Percentiles rank a stretch among this genome's conserved stretches.
These are phyloP conservation scores for Senecio squalidus DNA, from an alignment of 140 eudicot genomes.

Conservation along the genomic window DNA sequence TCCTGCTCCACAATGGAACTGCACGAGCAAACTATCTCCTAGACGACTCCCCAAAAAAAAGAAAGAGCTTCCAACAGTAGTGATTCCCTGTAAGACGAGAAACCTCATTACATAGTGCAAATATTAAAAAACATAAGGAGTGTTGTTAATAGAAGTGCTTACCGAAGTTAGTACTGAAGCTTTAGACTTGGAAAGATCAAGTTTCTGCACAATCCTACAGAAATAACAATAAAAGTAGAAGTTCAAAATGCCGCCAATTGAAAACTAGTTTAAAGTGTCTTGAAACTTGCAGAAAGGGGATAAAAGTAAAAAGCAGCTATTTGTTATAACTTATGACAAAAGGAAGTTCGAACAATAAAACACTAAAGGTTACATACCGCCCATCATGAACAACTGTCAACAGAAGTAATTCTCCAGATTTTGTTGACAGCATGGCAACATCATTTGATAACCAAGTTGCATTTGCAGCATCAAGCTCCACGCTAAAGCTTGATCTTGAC, in stretches of 20 bases:
- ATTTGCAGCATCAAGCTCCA: slow-evolving; percentile 97
- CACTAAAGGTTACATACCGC: slow-evolving; percentile 46
- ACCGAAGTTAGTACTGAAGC: slow-evolving; percentile 98
- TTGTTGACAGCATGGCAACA: slow-evolving; percentile 90
- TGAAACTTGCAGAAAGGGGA: not conserved
- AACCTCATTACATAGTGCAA: slow-evolving; percentile 4
- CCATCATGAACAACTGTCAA: slow-evolving; percentile 92
- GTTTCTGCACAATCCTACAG: slow-evolving; percentile 88
- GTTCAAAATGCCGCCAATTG: not conserved
- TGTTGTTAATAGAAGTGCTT: slow-evolving; percentile 23
- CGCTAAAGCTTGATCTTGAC: slow-evolving; percentile 72
- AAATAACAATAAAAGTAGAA: not conserved
- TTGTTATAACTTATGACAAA: not conserved
- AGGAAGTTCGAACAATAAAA: not conserved
- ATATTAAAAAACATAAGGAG: not conserved
- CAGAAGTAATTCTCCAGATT: slow-evolving; percentile 85
- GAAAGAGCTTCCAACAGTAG: slow-evolving; percentile 81
- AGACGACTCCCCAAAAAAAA: slow-evolving; percentile 94
- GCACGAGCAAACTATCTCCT: slow-evolving; percentile 98
- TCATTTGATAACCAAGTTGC: slow-evolving; percentile 95
- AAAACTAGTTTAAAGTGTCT: not conserved
- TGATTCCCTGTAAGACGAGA: slow-evolving; percentile 48
- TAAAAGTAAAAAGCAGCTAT: not conserved
- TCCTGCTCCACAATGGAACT: slow-evolving; percentile 73
- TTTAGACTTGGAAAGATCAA: slow-evolving; percentile 90